Evolutionary conservation across 129 eudicot species (phyloP).

Genomic region (Tagetes patula): DNA sequence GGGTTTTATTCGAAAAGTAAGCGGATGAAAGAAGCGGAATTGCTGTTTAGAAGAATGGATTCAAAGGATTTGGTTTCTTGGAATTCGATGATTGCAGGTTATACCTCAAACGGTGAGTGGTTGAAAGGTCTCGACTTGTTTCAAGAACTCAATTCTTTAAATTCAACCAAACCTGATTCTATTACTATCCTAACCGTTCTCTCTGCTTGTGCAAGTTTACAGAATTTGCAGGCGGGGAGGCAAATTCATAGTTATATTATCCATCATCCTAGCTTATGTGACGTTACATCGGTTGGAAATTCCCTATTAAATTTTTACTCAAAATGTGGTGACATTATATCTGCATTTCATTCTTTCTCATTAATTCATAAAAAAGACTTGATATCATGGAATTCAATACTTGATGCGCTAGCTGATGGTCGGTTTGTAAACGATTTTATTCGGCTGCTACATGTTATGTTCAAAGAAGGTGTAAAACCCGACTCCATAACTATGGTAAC

Average conservation of each 20-base stretch:
- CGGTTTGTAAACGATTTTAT: conserved; percentile 40
- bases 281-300: conserved; percentile 60
- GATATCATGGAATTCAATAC: conserved; percentile 88
- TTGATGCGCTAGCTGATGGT: conserved; percentile 54
- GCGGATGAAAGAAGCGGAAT: conserved; percentile 46
- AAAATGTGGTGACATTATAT: conserved; percentile 49
- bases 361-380: conserved; percentile 50
- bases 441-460: conserved; percentile 46
- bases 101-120: conserved; percentile 58
- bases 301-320: conserved; percentile 68
- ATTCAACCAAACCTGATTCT: conserved; percentile 46
- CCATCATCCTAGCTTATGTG: conserved; percentile 38
- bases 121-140: conserved; percentile 56
- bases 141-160: conserved; percentile 30
- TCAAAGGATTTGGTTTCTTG: conserved; percentile 72
- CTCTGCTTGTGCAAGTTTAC: conserved; percentile 57
- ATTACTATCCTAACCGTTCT: conserved; percentile 65
- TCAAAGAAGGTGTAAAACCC: conserved; percentile 54
- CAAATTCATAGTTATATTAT: conserved; percentile 73
- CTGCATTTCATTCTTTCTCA: conserved; percentile 51
- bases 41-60: conserved; percentile 52
- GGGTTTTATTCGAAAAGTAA: conserved; percentile 65
- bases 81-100: conserved; percentile 82
- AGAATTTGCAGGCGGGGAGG: conserved; percentile 50
- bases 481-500: conserved; percentile 70